Evolutionary conservation across 2,329 filamentous ascomycete genomes (phyloP).

Genomic region (Fusarium sp.): DNA sequence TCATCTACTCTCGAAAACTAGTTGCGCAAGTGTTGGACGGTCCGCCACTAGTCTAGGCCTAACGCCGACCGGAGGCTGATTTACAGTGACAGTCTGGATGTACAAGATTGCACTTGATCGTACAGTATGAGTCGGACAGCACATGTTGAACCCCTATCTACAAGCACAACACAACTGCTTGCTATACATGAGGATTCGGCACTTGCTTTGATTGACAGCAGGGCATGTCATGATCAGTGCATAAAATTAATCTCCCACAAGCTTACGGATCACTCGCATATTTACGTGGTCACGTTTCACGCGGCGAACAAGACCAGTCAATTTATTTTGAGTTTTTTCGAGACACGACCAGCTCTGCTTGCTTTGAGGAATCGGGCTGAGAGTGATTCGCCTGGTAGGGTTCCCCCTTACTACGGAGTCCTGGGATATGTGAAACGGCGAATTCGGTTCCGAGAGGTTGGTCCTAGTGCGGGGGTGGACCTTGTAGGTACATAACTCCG

Average conservation of each 20-base stretch:
- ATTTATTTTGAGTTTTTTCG: background rate
- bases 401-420: conserved; percentile 14
- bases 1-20: conserved; percentile 16
- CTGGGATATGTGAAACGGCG: conserved; percentile 27
- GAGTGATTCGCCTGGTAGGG: background rate
- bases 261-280: conserved; percentile 44
- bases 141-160: conserved; percentile 16
- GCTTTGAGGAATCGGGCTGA: too few relatives aligned
- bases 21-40: conserved; percentile 13
- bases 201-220: conserved; percentile 1
- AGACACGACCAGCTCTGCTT: conserved; percentile 21
- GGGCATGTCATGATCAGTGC: conserved; percentile 12
- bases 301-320: conserved; percentile 19
- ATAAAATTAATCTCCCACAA: conserved; percentile 42
- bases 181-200: conserved; percentile 1
- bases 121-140: conserved; percentile 1
- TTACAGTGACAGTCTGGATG: conserved; percentile 19
- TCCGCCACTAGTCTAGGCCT: conserved; percentile 15
- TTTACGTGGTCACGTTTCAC: conserved; percentile 43
- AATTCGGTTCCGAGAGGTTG: conserved; percentile 42
- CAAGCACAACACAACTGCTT: background rate
- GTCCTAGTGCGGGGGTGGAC: conserved; percentile 45
- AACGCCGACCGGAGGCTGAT: conserved; percentile 23
- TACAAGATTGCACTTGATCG: conserved; percentile 6
- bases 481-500: conserved; percentile 26